phyloP scores from a whole-genome alignment of 2,329 filamentous ascomycete species.

The Nemania sp. region DNA sequence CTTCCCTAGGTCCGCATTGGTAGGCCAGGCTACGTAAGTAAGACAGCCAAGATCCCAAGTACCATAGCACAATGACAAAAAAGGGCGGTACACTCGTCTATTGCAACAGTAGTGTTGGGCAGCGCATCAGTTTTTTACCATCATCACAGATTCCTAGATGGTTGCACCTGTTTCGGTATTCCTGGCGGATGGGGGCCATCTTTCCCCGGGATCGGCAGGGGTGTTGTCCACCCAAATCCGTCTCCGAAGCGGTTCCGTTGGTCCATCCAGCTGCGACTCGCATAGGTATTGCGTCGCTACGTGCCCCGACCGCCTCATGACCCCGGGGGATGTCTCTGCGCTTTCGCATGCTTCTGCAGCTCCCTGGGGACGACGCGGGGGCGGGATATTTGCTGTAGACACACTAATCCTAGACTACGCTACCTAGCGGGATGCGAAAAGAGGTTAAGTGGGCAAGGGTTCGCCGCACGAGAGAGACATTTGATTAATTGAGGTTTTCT shows the following conservation, averaged over 20 bases:
- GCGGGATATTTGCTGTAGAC: slow-evolving; percentile 3
- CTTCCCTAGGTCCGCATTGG: slow-evolving; percentile 15
- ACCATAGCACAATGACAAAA: slow-evolving; percentile 17
- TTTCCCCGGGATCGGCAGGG: slow-evolving; percentile 27
- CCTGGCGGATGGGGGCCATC: slow-evolving; percentile 16
- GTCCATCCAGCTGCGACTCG: slow-evolving; percentile 8
- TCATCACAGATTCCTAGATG: neutral
- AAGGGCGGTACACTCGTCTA: neutral
- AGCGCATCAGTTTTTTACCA: neutral
- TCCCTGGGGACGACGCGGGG: neutral
- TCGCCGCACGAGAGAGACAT: slow-evolving; percentile 2
- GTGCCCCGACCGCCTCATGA: slow-evolving; percentile 15
- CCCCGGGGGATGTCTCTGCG: neutral
- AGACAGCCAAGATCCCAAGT: slow-evolving; percentile 28
- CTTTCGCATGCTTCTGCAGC: neutral
- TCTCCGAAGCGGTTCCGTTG: slow-evolving; percentile 22
- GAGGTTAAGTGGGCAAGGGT: slow-evolving; percentile 20
- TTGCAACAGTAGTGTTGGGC: slow-evolving; percentile 6
- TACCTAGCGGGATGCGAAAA: neutral
- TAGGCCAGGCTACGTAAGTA: neutral
- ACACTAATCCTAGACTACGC: neutral
- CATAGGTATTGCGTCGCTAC: slow-evolving; percentile 2
- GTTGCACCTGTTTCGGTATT: slow-evolving; percentile 27
- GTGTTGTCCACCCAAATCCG: slow-evolving; percentile 24
- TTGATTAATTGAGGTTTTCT: slow-evolving; percentile 25